Percentiles rank a stretch among this genome's conserved stretches.
These are phyloP conservation scores for Candida argentea DNA, from an alignment of 805 yeast genomes.

Conservation along the genomic window DNA sequence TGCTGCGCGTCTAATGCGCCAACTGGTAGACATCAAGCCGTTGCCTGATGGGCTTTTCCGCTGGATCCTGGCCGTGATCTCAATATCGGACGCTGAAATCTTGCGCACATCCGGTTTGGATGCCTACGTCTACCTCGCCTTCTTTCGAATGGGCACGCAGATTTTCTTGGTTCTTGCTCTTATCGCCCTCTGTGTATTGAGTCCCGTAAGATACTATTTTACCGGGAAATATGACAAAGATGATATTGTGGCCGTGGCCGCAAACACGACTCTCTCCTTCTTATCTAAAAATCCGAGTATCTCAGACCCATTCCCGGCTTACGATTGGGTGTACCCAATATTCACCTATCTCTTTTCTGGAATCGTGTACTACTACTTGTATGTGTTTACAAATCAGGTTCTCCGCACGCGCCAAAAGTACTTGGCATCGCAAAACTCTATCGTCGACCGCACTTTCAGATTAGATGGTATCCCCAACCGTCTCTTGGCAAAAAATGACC, in stretches of 20 bases:
- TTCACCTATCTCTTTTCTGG: constrained; percentile 47
- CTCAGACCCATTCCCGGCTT: constrained; percentile 27
- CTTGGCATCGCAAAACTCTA: constrained; percentile 48
- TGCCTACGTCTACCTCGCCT: constrained; percentile 27
- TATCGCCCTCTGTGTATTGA: constrained; percentile 19
- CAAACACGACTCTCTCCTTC: not conserved
- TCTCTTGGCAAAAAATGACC: constrained; percentile 27
- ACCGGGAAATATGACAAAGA: constrained; percentile 37
- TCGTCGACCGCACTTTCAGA: constrained; percentile 50
- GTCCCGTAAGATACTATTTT: constrained; percentile 29
- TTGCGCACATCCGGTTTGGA: constrained; percentile 16
- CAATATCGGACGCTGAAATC: constrained; percentile 16
- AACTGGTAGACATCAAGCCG: constrained; percentile 27
- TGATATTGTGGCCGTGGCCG: constrained; percentile 11
- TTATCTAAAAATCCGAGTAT: constrained; percentile 3
- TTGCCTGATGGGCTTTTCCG: constrained; percentile 28
- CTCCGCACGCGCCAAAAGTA: constrained; percentile 46
- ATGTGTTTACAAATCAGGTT: constrained; percentile 37
- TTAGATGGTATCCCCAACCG: constrained; percentile 44
- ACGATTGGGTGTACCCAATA: constrained; percentile 42
- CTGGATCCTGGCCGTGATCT: constrained; percentile 16
- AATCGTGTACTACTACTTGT: constrained; percentile 35
- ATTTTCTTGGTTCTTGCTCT: constrained; percentile 12
- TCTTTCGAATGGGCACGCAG: constrained; percentile 24
- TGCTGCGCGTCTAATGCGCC: constrained; percentile 43